Evolutionary conservation across 495 filamentous ascomycete species (phyloP), one percentile per base, ranked within the genome.

Genomic region (Xylaria scruposa): DNA sequence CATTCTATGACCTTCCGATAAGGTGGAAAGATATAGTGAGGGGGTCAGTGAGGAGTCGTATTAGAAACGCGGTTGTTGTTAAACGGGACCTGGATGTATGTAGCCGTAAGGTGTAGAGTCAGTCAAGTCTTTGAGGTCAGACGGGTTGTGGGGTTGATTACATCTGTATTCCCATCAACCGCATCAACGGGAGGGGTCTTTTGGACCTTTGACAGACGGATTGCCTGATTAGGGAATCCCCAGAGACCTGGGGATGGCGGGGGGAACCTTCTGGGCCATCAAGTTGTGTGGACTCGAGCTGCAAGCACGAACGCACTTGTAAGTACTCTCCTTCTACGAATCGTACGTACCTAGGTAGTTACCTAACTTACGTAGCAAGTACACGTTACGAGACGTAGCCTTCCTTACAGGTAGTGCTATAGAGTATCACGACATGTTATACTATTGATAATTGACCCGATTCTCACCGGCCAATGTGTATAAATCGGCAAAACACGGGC

Each of bases 251-350:
- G 56, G 56, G 21, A 63, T 31, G 24, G 51, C 60, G 69, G 69
- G 61, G 47, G 53, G 61, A 65, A 49, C 59, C 40, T 60, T 70
- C 68, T 71, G 69, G 68, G 49, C 61, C 69, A n/a, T 63, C 15
- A 54, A 54, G 65, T 29, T 42, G 21, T 58, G 33, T 58, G 65
- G 49, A 58, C 36, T 58, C n/a, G 36, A 44, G 5, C 60, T 44
- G 38, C 53, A 60, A 60, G 31, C 3, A 38, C 58, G 6, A 38
- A 60, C 13, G 54, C 13, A 10, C 9, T 59, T 60, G 4, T 3
- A n/a, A n/a, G n/a, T n/a, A 8, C 58, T 38, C 4, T 60, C 31
- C 15, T 3, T 10, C 60, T 10, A 26, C 0, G 38, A 26, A n/a
- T n/a, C n/a, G n/a, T n/a, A n/a, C n/a, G n/a, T n/a, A n/a, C n/a